Evolutionary conservation across 139 green algal genomes (phyloP).

Genomic region (Penium margaritaceum): DNA sequence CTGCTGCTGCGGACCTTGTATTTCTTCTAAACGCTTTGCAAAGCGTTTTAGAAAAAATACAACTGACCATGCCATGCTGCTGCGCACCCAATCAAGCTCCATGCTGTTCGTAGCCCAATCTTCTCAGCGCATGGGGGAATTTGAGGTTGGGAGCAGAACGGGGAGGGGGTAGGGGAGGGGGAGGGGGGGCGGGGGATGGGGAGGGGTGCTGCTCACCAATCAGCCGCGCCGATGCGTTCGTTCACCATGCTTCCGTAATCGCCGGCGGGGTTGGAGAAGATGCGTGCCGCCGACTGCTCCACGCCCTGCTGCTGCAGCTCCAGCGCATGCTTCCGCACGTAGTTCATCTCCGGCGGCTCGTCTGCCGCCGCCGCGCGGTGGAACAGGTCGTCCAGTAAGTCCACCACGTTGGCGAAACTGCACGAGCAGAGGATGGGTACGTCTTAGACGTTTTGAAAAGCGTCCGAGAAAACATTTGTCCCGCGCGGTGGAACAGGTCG

Average conservation of each 20-base stretch:
- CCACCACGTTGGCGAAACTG: slow-evolving; percentile 62
- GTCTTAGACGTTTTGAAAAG: no score
- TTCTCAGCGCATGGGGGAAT: no score
- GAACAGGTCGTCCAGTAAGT: slow-evolving; percentile 94
- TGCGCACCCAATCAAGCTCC: no score
- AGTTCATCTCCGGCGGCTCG: slow-evolving; percentile 81
- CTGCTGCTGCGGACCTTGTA: no score
- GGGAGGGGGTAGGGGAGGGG: neutral
- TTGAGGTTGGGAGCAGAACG: neutral
- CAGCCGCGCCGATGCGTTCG: slow-evolving; percentile 76
- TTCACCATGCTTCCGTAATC: slow-evolving; percentile 99
- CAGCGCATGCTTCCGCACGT: slow-evolving; percentile 79
- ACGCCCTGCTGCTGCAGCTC: slow-evolving; percentile 56
- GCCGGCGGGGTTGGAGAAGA: slow-evolving; percentile 87
- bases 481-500: slow-evolving; percentile 85
- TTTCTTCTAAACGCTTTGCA: no score
- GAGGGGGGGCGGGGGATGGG: neutral
- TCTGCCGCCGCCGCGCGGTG: slow-evolving; percentile 51
- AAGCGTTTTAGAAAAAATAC: no score
- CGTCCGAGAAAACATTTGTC: no score
- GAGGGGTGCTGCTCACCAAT: no score
- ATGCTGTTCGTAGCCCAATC: no score
- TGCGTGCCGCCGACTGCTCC: slow-evolving; percentile 53
- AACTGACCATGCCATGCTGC: no score
- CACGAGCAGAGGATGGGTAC: neutral